Conservation (phyloP, 371 early-diverging fungal genomes). For the Dichotomocladium elegans region DNA sequence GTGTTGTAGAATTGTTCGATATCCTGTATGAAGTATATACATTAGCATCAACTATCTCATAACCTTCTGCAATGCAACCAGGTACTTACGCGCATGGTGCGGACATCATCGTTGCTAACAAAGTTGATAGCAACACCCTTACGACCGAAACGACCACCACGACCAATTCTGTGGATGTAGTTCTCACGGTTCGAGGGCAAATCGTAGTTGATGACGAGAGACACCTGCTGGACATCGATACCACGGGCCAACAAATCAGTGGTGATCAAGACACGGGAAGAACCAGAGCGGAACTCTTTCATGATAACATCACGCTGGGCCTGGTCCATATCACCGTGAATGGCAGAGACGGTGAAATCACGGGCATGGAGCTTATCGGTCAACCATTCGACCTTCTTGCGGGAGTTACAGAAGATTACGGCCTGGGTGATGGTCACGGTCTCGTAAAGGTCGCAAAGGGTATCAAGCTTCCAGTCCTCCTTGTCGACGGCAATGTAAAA, state of each 20-base stretch:
- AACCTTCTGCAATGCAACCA: neutral
- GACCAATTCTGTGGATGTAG: constrained; percentile 99
- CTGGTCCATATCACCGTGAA: constrained; percentile 97
- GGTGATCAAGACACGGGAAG: constrained; percentile 95
- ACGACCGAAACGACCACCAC: constrained; percentile 99
- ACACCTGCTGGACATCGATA: constrained; percentile 99
- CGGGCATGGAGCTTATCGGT: constrained; percentile 79
- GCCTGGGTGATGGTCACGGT: constrained; percentile 92
- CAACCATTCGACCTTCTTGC: constrained; percentile 90
- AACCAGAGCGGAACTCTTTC: constrained; percentile 95
- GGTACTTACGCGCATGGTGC: constrained; percentile 64
- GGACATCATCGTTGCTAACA: constrained; percentile 91
- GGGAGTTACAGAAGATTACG: constrained; percentile 95
- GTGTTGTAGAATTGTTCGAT: constrained; percentile 98
- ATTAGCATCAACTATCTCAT: constrained; percentile 11
- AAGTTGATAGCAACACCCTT: constrained; percentile 99
- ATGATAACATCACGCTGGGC: constrained; percentile 95
- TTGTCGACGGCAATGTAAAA: constrained; percentile 91
- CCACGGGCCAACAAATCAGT: constrained; percentile 99
- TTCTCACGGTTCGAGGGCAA: constrained; percentile 95
- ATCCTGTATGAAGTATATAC: constrained; percentile 14
- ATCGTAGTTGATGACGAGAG: constrained; percentile 97
- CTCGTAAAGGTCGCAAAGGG: constrained; percentile 89
- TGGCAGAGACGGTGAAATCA: constrained; percentile 93
- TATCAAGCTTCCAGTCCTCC: constrained; percentile 90